Evolutionary conservation across 495 filamentous ascomycete species (phyloP).

Genomic region (Echria macrotheca): DNA sequence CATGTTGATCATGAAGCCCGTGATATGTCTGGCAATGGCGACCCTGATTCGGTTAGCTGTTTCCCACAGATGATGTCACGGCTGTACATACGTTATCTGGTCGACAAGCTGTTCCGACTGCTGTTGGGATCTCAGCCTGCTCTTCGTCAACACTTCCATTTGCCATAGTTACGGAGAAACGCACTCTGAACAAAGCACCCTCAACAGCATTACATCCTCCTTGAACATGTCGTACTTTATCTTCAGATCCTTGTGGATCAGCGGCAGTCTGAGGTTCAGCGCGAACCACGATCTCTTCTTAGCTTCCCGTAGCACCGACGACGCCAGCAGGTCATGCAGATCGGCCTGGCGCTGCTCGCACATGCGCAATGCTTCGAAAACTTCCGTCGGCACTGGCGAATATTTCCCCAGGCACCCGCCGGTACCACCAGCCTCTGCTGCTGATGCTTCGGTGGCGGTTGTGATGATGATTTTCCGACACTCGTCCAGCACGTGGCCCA

Average conservation of each 20-base stretch:
- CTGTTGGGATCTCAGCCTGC: background rate
- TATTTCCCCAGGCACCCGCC: background rate
- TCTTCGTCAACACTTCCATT: background rate
- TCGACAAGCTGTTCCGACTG: no score
- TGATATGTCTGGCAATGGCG: no score
- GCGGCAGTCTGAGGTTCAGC: background rate
- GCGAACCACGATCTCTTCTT: background rate
- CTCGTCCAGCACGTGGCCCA: background rate
- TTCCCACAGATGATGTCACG: no score
- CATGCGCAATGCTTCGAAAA: background rate
- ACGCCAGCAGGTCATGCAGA: background rate
- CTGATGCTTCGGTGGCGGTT: background rate
- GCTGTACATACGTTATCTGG: no score
- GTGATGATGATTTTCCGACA: background rate
- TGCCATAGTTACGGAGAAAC: no score
- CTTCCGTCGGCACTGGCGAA: background rate
- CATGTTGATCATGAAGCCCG: no score
- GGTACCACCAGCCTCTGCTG: background rate
- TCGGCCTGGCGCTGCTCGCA: background rate
- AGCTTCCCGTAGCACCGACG: background rate
- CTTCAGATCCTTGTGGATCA: background rate
- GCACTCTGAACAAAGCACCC: conserved; percentile 1
- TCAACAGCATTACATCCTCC: conserved; percentile 2
- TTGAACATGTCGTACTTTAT: conserved; percentile 1
- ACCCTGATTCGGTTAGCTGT: no score